Evolutionary conservation across 495 filamentous ascomycete species (phyloP), one percentile per base, ranked within the genome.

Genomic region (Geoglossum glabrum): DNA sequence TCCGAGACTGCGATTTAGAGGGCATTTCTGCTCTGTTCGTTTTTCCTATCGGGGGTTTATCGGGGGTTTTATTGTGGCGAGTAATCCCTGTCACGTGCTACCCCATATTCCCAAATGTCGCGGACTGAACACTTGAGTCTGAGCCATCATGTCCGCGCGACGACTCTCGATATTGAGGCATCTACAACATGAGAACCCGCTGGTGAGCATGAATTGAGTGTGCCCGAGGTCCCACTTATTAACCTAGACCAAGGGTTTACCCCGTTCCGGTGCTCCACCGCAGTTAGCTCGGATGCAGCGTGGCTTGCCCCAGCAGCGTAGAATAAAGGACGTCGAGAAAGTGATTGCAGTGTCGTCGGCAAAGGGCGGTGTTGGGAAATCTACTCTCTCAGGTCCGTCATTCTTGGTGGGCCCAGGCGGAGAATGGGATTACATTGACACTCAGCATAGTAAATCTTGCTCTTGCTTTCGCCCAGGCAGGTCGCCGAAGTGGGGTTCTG

Each of bases 301-400:
- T 61, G 87, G 89, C 26, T 77, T 96, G 9, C 93, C 92, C 1
- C 72, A 84, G 59, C 83, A 85, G 63, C 80, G 86, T 55, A 76
- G 74, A 64, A 90, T 99, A 61, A 77, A 76, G 19, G 78, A 84
- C 66, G 90, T 97, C 51, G 75, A 77, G 63, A 92, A 96, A 64
- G 79, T 95, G 19, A 76, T 99, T 57, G 90, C 87, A 31, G 84
- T 99, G 19, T 94, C 87, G 36, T 95, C 89, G 0, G 92, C 93
- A 6, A 99, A 99, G 64, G 92, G 92, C 10, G 92, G 92, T 36
- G 92, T 99, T 0, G 92, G 92, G 0, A 99, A 99, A 66, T 90
- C 84, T 47, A 99, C 92, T 17, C 82, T 99, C 31, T 85, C 92
- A 6, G 84, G 85, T 87, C 50, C 26, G 68, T 31, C 19, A 52